A percentile compares a stretch with the other conserved stretches of the same genome.
phyloP scores from a whole-genome alignment of 345 rosid species.

The Toxicodendron radicans region DNA sequence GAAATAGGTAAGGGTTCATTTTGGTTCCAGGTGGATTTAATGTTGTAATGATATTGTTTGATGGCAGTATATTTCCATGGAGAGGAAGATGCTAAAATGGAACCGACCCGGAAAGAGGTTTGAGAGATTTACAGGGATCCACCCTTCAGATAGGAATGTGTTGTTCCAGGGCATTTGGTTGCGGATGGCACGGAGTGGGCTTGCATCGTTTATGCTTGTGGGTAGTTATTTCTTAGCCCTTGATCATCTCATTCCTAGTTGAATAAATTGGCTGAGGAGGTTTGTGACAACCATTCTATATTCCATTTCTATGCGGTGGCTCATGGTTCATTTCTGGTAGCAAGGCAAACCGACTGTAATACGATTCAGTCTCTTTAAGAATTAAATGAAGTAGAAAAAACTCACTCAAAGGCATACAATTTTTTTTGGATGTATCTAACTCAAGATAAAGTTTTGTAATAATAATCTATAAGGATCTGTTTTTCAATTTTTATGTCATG shows the following conservation, averaged over 20 bases:
- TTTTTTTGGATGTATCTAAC: no score
- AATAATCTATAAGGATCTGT: no score
- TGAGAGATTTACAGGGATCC: slow-evolving; percentile 85
- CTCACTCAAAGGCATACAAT: no score
- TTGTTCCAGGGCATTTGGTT: slow-evolving; percentile 65
- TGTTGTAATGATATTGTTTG: background rate
- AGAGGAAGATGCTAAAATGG: slow-evolving; percentile 78
- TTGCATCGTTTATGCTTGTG: slow-evolving; percentile 61
- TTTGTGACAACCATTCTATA: no score
- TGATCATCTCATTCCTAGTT: slow-evolving; percentile 37
- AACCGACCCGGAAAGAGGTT: slow-evolving; percentile 73
- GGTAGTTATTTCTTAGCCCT: slow-evolving; percentile 68
- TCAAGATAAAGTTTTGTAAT: no score
- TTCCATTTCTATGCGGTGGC: no score
- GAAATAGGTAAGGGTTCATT: background rate
- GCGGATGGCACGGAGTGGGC: slow-evolving; percentile 70
- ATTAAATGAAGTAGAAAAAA: no score
- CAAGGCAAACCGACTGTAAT: no score
- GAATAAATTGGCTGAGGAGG: slow-evolving; percentile 12
- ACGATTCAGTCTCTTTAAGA: no score
- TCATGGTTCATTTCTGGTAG: no score
- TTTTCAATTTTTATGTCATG: no score
- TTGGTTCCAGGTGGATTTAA: background rate
- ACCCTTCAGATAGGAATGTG: slow-evolving; percentile 76
- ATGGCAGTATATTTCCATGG: slow-evolving; percentile 63